These are phyloP conservation scores for Penicillium sp. DNA, from an alignment of 2,329 filamentous ascomycete genomes.

Conservation along the genomic window DNA sequence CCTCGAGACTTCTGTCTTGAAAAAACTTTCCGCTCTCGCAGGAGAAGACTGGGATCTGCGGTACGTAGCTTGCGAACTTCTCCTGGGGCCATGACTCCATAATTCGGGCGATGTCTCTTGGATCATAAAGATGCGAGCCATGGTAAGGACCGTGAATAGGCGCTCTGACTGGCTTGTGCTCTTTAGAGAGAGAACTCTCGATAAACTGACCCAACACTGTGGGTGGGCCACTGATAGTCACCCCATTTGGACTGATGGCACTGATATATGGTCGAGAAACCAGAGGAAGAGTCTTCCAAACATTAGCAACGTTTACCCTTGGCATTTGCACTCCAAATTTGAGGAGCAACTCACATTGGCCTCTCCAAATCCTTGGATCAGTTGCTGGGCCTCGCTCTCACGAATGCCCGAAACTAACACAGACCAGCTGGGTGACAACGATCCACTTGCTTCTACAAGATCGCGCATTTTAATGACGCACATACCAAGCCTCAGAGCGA, in stretches of 20 bases:
- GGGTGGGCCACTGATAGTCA: conserved; percentile 60
- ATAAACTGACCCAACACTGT: conserved; percentile 53
- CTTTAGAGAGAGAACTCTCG: conserved; percentile 48
- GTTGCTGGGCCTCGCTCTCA: conserved; percentile 27
- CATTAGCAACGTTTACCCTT: conserved; percentile 6
- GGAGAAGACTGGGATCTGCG: conserved; percentile 39
- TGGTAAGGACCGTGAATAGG: conserved; percentile 60
- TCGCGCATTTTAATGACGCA: conserved; percentile 40
- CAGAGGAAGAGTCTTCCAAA: conserved; percentile 43
- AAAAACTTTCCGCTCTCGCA: conserved; percentile 38
- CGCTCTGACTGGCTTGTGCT: conserved; percentile 52
- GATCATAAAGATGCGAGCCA: conserved; percentile 54
- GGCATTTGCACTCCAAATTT: background rate
- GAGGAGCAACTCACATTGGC: conserved; percentile 27
- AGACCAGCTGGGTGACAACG: conserved; percentile 40
- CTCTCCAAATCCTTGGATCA: conserved; percentile 25
- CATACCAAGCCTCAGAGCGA: conserved; percentile 46
- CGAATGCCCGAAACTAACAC: conserved; percentile 41
- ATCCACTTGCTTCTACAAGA: conserved; percentile 33
- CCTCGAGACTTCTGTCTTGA: conserved; percentile 29
- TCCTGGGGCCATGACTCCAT: conserved; percentile 39
- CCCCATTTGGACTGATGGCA: conserved; percentile 57
- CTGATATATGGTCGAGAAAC: conserved; percentile 58
- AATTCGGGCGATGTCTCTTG: conserved; percentile 53
- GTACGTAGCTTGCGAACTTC: conserved; percentile 26